A percentile compares a stretch with the other conserved stretches of the same genome.
Evolutionary conservation across 1,284 basidiomycete genomes (phyloP).

Genomic region (Singerocomus rubriflavus): DNA sequence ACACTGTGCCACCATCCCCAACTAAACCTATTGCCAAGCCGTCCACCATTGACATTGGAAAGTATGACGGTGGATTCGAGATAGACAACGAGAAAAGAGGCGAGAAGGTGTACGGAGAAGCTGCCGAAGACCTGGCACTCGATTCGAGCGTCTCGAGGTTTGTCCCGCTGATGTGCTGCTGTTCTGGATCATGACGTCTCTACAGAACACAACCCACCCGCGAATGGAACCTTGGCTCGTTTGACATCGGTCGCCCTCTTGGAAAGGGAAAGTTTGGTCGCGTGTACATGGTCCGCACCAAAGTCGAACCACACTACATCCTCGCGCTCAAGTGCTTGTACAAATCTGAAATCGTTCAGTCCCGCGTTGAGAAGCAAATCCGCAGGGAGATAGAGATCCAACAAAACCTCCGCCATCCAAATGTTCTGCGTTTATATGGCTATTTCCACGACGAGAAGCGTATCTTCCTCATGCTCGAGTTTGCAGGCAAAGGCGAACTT

Average conservation of each 20-base stretch:
- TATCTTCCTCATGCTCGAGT: constrained; percentile 98
- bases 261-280: constrained; percentile 99
- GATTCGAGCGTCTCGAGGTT: constrained; percentile 71
- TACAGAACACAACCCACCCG: constrained; percentile 62
- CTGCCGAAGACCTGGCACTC: constrained; percentile 71
- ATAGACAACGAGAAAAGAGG: constrained; percentile 69
- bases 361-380: constrained; percentile 89
- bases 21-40: constrained; percentile 23
- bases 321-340: constrained; percentile 97
- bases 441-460: constrained; percentile 98
- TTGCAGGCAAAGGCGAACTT: constrained; percentile 92
- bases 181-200: constrained; percentile 7
- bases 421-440: constrained; percentile 91
- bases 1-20: constrained; percentile 23
- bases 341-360: constrained; percentile 92
- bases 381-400: constrained; percentile 99
- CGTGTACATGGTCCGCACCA: constrained; percentile 98
- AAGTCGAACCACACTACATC: constrained; percentile 84
- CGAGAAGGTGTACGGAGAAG: constrained; percentile 63
- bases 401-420: constrained; percentile 94
- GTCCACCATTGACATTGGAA: constrained; percentile 66
- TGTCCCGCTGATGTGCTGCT: constrained; percentile 23
- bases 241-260: constrained; percentile 93
- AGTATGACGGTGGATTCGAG: constrained; percentile 86
- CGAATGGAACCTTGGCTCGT: constrained; percentile 84